Evolutionary conservation across 208 protist genomes (phyloP).

Genomic region (Lotmaria passim): DNA sequence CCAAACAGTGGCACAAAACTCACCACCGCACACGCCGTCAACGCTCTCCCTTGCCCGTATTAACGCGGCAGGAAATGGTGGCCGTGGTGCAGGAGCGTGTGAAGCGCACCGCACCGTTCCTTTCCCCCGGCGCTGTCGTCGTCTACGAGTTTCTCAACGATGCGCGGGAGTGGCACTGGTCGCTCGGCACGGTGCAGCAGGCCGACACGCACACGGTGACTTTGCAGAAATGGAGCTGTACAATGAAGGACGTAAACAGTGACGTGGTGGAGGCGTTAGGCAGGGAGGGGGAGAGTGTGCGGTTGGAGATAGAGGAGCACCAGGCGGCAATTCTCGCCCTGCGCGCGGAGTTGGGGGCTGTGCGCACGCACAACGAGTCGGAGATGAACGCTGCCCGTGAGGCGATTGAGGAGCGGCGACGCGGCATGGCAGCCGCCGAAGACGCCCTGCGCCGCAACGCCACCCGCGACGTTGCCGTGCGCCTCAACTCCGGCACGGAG

Average conservation of each 20-base stretch:
- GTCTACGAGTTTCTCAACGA: conserved; percentile 61
- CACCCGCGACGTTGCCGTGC: conserved; percentile 18
- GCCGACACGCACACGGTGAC: conserved; percentile 32
- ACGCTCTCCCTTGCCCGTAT: conserved; percentile 9
- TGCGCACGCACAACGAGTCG: conserved; percentile 60
- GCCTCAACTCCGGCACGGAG: conserved; percentile 7
- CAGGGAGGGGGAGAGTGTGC: conserved; percentile 24
- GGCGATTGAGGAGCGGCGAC: conserved; percentile 26
- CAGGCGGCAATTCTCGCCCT: conserved; percentile 34
- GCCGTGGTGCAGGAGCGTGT: conserved; percentile 24
- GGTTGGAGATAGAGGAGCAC: conserved; percentile 37
- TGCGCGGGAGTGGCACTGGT: conserved; percentile 45
- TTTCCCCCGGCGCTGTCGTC: conserved; percentile 43
- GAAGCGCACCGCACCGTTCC: conserved; percentile 14
- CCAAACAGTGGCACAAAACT: background rate
- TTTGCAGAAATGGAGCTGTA: conserved; percentile 42
- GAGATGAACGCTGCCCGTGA: conserved; percentile 45
- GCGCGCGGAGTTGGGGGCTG: conserved; percentile 44
- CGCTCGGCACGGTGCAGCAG: conserved; percentile 44
- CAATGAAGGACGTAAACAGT: conserved; percentile 31
- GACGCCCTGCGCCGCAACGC: conserved; percentile 11
- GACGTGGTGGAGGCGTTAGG: conserved; percentile 39
- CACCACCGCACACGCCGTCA: background rate
- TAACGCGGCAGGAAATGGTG: conserved; percentile 20
- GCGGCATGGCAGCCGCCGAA: conserved; percentile 28